Evolutionary conservation across 306 rosid species (phyloP).

Genomic region (Ziziphus jujuba): DNA sequence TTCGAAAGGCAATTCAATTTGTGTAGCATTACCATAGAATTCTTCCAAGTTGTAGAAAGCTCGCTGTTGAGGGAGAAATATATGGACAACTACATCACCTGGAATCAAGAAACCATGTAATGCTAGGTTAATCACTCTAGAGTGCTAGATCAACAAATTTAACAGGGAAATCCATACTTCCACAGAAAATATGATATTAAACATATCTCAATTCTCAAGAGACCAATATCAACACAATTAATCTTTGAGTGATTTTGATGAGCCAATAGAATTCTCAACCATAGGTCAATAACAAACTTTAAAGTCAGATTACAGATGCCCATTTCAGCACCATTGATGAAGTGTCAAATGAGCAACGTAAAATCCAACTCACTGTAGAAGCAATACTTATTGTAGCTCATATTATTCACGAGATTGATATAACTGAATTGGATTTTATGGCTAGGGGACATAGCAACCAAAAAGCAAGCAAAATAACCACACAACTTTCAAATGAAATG

Average conservation of each 20-base stretch:
- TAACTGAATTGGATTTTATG: background rate
- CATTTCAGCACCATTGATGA: background rate
- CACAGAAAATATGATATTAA: background rate
- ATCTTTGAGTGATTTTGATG: background rate
- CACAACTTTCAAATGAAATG: background rate
- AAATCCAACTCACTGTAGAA: no score
- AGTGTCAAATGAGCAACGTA: no score
- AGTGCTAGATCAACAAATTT: background rate
- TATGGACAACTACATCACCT: conserved; percentile 92
- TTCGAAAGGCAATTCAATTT: conserved; percentile 76
- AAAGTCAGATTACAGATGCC: no score
- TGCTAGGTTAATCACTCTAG: background rate
- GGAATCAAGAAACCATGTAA: conserved; percentile 28
- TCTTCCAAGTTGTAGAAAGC: conserved; percentile 94
- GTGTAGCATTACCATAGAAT: conserved; percentile 81
- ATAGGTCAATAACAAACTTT: no score
- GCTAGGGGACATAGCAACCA: background rate
- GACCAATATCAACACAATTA: background rate
- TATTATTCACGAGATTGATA: no score
- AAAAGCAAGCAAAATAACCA: background rate
- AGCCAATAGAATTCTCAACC: no score
- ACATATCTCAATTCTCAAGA: background rate
- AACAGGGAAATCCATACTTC: background rate
- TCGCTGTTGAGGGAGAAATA: conserved; percentile 89
- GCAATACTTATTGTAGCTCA: no score